Evolutionary conservation across 345 rosid species (phyloP).

Genomic region (Euphorbia tirucalli): DNA sequence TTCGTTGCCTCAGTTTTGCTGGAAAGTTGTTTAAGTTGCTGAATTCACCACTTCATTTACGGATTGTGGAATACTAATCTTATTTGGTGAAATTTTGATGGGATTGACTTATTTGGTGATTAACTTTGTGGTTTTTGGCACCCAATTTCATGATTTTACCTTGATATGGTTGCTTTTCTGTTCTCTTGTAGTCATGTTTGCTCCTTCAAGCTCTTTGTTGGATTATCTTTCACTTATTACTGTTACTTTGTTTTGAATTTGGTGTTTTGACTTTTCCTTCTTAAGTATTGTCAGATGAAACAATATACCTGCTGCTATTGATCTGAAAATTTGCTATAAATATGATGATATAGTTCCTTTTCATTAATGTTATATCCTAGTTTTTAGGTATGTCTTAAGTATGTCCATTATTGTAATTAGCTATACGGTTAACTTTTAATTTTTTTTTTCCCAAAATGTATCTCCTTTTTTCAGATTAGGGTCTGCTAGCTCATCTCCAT

Average conservation of each 20-base stretch:
- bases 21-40: too few relatives aligned
- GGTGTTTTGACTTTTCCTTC: not conserved
- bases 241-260: not conserved
- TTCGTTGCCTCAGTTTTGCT: not conserved
- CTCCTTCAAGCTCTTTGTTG: not conserved
- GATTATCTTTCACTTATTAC: not conserved
- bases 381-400: constrained; percentile 1
- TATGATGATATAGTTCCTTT: not conserved
- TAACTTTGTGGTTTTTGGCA: not conserved
- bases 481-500: constrained; percentile 27
- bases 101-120: not conserved
- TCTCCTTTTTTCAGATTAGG: constrained; percentile 45
- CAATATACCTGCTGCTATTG: not conserved
- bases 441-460: not conserved
- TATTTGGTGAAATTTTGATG: not conserved
- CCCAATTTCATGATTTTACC: not conserved
- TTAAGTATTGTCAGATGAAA: not conserved
- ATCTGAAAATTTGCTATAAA: too few relatives aligned
- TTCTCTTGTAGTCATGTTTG: not conserved
- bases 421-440: not conserved
- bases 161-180: not conserved
- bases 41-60: not conserved
- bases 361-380: not conserved
- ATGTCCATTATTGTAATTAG: constrained; percentile 2
- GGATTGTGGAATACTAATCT: not conserved